Base-by-base conservation (phyloP, 225 moss, liverwort and hornwort species). In the Pleurozium schreberi region DNA sequence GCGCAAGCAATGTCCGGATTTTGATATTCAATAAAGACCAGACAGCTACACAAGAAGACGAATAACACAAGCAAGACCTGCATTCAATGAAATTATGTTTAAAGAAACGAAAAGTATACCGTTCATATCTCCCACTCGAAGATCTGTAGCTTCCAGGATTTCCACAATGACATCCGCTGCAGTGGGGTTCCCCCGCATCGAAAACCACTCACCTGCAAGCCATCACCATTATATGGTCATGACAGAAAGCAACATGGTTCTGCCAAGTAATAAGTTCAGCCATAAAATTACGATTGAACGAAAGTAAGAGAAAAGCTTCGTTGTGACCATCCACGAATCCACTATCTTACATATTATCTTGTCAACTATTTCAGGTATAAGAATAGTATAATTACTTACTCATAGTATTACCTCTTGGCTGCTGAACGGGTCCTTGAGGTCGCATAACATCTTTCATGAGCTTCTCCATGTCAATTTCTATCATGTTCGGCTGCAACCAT, bases 101-200 rank as follows among this genome's bases (percentile, higher is more conserved):
- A 50, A 49, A n/a, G 19, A 31, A 88, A 20, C 21, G 38, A 47
- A 88, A 82, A 49, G 49, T 53, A 62, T 84, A 95, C 96, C 99
- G 85, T 99, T 99, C 52, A 90, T 12, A 91, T 99, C 99, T 76
- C 91, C 94, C 61, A 95, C 90, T 84, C 94, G 95, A 92, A 99
- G 90, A 40, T 92, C 92, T 38, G 92, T 85, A 75, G 91, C 99
- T 90, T 99, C 95, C 47, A 97, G 75, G 87, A 99, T 91, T 90
- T 94, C 96, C 84, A 99, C 87, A 90, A 73, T 70, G 15, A 97
- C 86, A 84, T 82, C 87, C 60, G 93, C 96, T 40, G 93, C 92
- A 34, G 83, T 82, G 88, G 91, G 88, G 86, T 79, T 87, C 68
- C 89, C 93, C 84, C 91, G 90, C 47, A 93, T 85, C 76, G 87